Evolutionary conservation across 2,329 filamentous ascomycete genomes (phyloP).

Genomic region (Bisporella sp.): DNA sequence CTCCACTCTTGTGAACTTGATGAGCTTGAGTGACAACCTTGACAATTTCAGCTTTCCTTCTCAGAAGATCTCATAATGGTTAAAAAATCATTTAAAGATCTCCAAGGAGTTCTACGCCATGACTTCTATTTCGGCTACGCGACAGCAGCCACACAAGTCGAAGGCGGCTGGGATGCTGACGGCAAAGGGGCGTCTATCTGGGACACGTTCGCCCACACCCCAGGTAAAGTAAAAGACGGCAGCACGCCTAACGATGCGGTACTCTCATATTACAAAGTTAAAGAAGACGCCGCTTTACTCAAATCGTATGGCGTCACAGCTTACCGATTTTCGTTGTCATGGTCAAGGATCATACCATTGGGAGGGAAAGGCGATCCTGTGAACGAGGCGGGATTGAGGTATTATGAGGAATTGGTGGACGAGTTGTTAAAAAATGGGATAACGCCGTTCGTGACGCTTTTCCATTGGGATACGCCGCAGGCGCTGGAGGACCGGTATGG

Average conservation of each 20-base stretch:
- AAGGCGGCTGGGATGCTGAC: slow-evolving; percentile 65
- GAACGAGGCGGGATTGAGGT: slow-evolving; percentile 69
- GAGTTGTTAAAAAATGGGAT: slow-evolving; percentile 70
- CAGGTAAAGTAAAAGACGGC: slow-evolving; percentile 74
- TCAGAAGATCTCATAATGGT: neutral
- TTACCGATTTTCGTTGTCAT: slow-evolving; percentile 80
- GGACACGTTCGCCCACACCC: slow-evolving; percentile 74
- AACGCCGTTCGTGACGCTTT: slow-evolving; percentile 71
- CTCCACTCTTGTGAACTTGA: no score
- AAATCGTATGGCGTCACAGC: slow-evolving; percentile 64
- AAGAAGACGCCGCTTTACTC: slow-evolving; percentile 67
- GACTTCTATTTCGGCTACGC: slow-evolving; percentile 75
- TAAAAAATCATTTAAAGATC: slow-evolving; percentile 29
- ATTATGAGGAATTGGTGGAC: slow-evolving; percentile 72
- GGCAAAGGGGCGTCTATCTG: slow-evolving; percentile 76
- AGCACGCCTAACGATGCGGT: slow-evolving; percentile 69
- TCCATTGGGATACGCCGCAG: slow-evolving; percentile 81
- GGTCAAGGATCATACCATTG: slow-evolving; percentile 74
- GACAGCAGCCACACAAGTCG: slow-evolving; percentile 78
- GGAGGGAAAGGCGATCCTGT: slow-evolving; percentile 74
- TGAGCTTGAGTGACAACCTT: no score
- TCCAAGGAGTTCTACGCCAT: slow-evolving; percentile 44
- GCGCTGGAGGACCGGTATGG: slow-evolving; percentile 74
- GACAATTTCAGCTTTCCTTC: neutral
- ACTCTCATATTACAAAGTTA: slow-evolving; percentile 75